Conservation (phyloP, 805 yeast species). For the Saccharomycopsis javanensis region DNA sequence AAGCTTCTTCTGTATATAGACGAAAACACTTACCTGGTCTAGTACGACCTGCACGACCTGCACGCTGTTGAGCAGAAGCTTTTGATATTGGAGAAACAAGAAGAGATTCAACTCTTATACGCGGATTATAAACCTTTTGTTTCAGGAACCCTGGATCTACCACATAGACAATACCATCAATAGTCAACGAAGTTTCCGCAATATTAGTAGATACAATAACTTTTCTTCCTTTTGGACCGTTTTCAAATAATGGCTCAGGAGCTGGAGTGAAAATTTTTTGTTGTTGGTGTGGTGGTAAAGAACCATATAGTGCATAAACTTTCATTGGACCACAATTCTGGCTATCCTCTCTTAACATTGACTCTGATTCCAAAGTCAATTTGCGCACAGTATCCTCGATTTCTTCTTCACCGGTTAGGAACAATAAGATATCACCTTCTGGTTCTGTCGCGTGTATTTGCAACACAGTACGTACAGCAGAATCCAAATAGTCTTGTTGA, state of each 20-base stretch:
- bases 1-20: constrained; percentile 93
- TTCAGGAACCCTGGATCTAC: constrained; percentile 97
- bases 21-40: constrained; percentile 97
- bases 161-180: constrained; percentile 94
- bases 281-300: constrained; percentile 92
- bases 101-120: constrained; percentile 89
- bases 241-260: constrained; percentile 56
- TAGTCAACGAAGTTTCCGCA: constrained; percentile 96
- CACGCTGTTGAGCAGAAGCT: constrained; percentile 97
- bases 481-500: constrained; percentile 89
- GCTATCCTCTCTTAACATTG: constrained; percentile 59
- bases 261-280: constrained; percentile 91
- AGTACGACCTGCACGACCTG: constrained; percentile 99
- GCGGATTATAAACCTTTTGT: constrained; percentile 93
- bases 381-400: constrained; percentile 95
- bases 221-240: constrained; percentile 91
- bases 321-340: constrained; percentile 81
- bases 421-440: constrained; percentile 79
- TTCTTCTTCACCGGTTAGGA: constrained; percentile 94
- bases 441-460: constrained; percentile 97
- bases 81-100: constrained; percentile 93
- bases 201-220: constrained; percentile 88
- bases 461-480: constrained; percentile 89
- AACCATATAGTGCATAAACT: constrained; percentile 92
- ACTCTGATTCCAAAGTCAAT: constrained; percentile 81